Evolutionary conservation across 164 flowering plant species (phyloP).

Genomic region (Umbilicus rupestris): DNA sequence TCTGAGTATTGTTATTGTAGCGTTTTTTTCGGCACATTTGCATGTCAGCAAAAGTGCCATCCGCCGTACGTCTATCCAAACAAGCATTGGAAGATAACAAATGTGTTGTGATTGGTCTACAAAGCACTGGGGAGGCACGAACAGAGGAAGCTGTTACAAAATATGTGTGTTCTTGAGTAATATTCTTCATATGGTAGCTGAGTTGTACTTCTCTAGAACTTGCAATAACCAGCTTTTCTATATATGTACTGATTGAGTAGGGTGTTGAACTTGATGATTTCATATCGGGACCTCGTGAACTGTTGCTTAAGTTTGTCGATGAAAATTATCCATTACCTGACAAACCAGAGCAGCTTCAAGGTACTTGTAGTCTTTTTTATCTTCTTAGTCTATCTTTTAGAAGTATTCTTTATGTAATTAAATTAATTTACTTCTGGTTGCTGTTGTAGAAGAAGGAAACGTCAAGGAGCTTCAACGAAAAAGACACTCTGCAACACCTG

Average conservation of each 20-base stretch:
- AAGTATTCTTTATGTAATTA: neutral
- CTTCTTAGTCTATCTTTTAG: neutral
- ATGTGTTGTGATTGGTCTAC: conserved; percentile 96
- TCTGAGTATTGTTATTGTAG: conserved; percentile 29
- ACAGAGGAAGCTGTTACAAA: conserved; percentile 96
- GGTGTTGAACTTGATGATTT: conserved; percentile 96
- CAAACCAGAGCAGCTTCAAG: conserved; percentile 64
- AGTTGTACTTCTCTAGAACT: neutral
- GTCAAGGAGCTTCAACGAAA: conserved; percentile 80
- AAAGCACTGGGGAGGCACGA: conserved; percentile 98
- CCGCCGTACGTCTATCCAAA: conserved; percentile 68
- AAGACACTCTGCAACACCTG: conserved; percentile 73
- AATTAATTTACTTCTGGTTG: conserved; percentile 6
- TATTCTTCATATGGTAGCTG: neutral
- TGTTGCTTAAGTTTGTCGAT: conserved; percentile 87
- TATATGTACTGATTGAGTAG: conserved; percentile 21
- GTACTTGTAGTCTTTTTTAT: conserved; percentile 19
- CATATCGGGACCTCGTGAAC: conserved; percentile 94
- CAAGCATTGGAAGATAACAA: conserved; percentile 66
- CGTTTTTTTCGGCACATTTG: conserved; percentile 98
- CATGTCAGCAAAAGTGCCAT: conserved; percentile 98
- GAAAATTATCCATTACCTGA: conserved; percentile 94
- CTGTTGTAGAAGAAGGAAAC: conserved; percentile 53
- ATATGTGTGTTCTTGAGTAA: conserved; percentile 46
- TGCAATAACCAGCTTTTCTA: conserved; percentile 2